Conservation (phyloP, 2,329 filamentous ascomycete species). For the Phymatotrichopsis omnivora region DNA sequence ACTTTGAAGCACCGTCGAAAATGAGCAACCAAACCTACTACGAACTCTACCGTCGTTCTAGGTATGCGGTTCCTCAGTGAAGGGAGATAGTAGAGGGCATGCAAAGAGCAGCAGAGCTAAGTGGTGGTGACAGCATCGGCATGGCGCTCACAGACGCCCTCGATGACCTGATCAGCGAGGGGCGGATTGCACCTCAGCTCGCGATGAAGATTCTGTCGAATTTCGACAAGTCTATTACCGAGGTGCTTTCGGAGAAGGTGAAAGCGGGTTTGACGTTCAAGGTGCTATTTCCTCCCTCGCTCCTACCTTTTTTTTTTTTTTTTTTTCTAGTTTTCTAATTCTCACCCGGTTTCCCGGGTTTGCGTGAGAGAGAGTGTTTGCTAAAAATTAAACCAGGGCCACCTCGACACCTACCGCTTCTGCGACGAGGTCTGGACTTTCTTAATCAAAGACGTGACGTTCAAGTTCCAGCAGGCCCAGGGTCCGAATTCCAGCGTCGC, state of each 20-base stretch:
- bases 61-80: slow-evolving; percentile 49
- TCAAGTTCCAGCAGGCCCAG: slow-evolving; percentile 78
- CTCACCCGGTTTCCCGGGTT: not conserved
- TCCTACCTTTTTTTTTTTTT: not conserved
- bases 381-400: slow-evolving; percentile 51
- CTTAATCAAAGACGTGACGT: slow-evolving; percentile 95
- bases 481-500: slow-evolving; percentile 51
- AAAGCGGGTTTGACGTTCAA: slow-evolving; percentile 90
- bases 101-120: no score
- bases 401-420: slow-evolving; percentile 96
- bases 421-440: slow-evolving; percentile 99
- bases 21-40: slow-evolving; percentile 56
- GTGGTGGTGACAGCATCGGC: slow-evolving; percentile 59
- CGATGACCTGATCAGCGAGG: slow-evolving; percentile 88
- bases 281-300: slow-evolving; percentile 45
- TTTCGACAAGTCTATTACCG: slow-evolving; percentile 88
- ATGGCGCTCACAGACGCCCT: slow-evolving; percentile 90
- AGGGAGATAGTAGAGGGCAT: not conserved
- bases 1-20: no score
- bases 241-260: slow-evolving; percentile 84
- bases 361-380: not conserved
- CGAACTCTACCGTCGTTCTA: slow-evolving; percentile 96
- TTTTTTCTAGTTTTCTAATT: not conserved
- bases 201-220: slow-evolving; percentile 97
- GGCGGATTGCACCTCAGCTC: slow-evolving; percentile 92